Base-by-base conservation (phyloP, 2,329 filamentous ascomycete species). In the Cladosporium sp. region DNA sequence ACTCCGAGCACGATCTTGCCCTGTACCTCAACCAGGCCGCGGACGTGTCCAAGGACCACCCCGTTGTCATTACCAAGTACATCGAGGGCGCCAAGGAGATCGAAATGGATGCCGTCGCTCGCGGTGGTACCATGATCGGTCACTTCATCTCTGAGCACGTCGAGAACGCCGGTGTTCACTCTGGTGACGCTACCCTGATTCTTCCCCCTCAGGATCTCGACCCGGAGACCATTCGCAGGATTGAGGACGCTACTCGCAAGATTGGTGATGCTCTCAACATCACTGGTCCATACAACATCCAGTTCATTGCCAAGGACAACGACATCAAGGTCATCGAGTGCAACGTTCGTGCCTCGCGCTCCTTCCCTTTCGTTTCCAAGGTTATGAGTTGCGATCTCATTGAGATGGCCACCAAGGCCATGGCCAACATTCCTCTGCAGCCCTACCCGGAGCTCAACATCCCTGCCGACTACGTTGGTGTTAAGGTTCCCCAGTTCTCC, bases 321-420 rank as follows among this genome's bases (percentile, higher is more conserved):
- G 92, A 97, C 60, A 97, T 99, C 78, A 97, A 97, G 78, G 93
- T 99, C 59, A 99, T 99, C 58, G 93, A 99, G 74, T 97, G 93
- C 73, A 99, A 99, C 64, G 93, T 97, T 54, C 86, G 93, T 56
- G 93, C 93, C 13, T 96, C 93, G 40, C 83, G 93, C 58, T 97
- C 92, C 1, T 96, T 96, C 79, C 93, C 93, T 54, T 99, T 99
- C 66, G 91, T 97, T 13, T 96, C 91, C 58, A 99, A 99, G 78
- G 89, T 95, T 59, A 97, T 96, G 89, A 91, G 91, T 45, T 88
- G 96, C 47, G 92, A 99, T 67, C 79, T 99, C 56, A 96, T 99
- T 58, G 92, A 96, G 76, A 90, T 99, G 89, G 93, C 93, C 22
- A 97, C 93, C 60, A 96, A 95, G 76, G 92, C 92, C 13, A 97